Percentiles rank a stretch among this genome's conserved stretches.
phyloP scores from a whole-genome alignment of 257 asterid genomes.

The Salvia splendens region DNA sequence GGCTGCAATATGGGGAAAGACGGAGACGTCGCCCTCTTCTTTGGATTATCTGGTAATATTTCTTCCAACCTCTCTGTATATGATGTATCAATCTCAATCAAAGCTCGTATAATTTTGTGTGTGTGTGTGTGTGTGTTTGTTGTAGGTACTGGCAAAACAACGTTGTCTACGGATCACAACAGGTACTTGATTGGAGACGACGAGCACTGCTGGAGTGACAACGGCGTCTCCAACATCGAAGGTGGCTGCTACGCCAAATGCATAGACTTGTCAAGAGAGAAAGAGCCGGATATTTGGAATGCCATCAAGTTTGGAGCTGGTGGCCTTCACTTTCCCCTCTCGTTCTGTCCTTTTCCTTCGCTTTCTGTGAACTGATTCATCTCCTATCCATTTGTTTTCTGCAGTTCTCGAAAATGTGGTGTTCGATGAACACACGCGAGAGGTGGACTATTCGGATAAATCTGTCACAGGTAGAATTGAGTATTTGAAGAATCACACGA shows the following conservation, averaged over 20 bases:
- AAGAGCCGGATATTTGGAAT: slow-evolving; percentile 97
- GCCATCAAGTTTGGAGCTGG: slow-evolving; percentile 95
- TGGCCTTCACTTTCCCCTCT: slow-evolving; percentile 18
- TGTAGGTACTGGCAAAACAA: slow-evolving; percentile 92
- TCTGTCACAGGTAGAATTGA: slow-evolving; percentile 71
- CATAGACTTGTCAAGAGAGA: slow-evolving; percentile 79
- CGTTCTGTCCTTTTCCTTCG: neutral
- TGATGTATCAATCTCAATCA: neutral
- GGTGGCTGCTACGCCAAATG: slow-evolving; percentile 98
- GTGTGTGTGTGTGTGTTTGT: neutral
- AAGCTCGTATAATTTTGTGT: neutral
- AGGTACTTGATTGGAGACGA: slow-evolving; percentile 93
- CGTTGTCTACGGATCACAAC: slow-evolving; percentile 84
- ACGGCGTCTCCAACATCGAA: slow-evolving; percentile 90
- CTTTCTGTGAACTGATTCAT: neutral
- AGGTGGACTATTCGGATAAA: slow-evolving; percentile 82
- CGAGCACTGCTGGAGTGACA: slow-evolving; percentile 95
- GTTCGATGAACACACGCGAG: slow-evolving; percentile 88
- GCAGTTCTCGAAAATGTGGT: slow-evolving; percentile 87
- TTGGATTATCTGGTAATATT: slow-evolving; percentile 80
- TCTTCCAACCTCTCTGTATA: neutral
- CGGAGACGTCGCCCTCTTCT: slow-evolving; percentile 94
- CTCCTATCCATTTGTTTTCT: neutral
- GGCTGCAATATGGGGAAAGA: slow-evolving; percentile 89
- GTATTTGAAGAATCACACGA: neutral